phyloP scores from a whole-genome alignment of 2,329 filamentous ascomycete genomes.

The Colletotrichum sidae region DNA sequence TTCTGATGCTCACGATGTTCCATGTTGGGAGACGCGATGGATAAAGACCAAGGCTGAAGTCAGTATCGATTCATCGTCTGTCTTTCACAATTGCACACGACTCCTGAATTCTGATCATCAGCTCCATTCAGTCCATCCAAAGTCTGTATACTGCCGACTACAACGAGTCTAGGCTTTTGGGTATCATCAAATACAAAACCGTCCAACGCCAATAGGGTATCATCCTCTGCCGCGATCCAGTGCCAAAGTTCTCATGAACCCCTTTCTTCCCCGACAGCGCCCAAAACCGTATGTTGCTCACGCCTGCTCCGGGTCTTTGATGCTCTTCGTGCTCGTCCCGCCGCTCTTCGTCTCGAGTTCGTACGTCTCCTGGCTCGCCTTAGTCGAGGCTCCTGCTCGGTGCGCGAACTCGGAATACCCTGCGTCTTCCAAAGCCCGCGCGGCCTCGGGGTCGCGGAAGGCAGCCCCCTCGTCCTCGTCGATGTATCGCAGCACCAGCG shows the following conservation, averaged over 20 bases:
- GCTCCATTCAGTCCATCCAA: no score
- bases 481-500: slow-evolving; percentile 25
- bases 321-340: slow-evolving; percentile 19
- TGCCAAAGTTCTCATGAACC: not conserved
- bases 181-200: slow-evolving; percentile 7
- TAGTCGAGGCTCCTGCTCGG: not conserved
- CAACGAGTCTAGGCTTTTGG: not conserved
- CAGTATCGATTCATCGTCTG: no score
- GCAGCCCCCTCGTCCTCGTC: slow-evolving; percentile 14
- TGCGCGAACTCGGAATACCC: not conserved
- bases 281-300: not conserved
- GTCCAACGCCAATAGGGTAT: not conserved
- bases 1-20: no score
- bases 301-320: not conserved
- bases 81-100: no score
- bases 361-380: not conserved
- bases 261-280: no score
- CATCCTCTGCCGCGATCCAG: not conserved
- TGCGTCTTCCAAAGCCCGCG: slow-evolving; percentile 7
- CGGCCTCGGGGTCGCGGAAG: not conserved
- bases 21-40: no score
- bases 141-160: no score
- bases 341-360: slow-evolving; percentile 14
- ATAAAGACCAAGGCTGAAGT: no score
- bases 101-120: no score